Percentiles rank a stretch among this genome's conserved stretches.
These are phyloP conservation scores for Leccinellum rugosiceps DNA, from an alignment of 768 basidiomycete species.

Conservation along the genomic window DNA sequence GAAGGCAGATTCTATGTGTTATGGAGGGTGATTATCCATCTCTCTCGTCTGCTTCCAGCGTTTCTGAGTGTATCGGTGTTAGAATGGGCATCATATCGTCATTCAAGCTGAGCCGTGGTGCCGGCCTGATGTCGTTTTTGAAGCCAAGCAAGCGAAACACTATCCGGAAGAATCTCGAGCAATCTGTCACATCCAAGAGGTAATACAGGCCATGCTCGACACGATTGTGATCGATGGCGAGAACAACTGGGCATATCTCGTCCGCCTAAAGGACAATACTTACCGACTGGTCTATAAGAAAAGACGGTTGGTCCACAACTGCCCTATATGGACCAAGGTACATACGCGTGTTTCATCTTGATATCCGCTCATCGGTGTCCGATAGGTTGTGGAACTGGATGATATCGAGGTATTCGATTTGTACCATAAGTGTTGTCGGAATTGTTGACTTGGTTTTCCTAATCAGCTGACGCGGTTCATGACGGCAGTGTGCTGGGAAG, in stretches of 20 bases:
- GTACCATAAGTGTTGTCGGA: background rate
- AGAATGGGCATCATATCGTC: conserved; percentile 28
- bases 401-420: conserved; percentile 27
- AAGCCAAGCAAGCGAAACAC: background rate
- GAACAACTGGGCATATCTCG: conserved; percentile 33
- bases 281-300: conserved; percentile 29
- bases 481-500: conserved; percentile 25
- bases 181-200: conserved; percentile 24
- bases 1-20: conserved; percentile 25
- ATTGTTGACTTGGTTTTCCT: background rate
- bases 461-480: conserved; percentile 25
- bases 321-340: conserved; percentile 32
- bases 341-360: background rate
- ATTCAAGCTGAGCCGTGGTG: conserved; percentile 32
- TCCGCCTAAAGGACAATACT: conserved; percentile 26
- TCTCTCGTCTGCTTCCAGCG: background rate
- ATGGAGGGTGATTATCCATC: conserved; percentile 23
- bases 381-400: conserved; percentile 28
- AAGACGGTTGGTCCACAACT: conserved; percentile 18
- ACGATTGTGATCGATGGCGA: conserved; percentile 27
- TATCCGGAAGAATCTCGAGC: conserved; percentile 23
- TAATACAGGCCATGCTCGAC: conserved; percentile 34
- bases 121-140: conserved; percentile 9
- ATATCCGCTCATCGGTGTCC: conserved; percentile 2
- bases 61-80: conserved; percentile 7